phyloP scores from a whole-genome alignment of 169 alveolate species.

The Plasmodium cynomolgi region DNA sequence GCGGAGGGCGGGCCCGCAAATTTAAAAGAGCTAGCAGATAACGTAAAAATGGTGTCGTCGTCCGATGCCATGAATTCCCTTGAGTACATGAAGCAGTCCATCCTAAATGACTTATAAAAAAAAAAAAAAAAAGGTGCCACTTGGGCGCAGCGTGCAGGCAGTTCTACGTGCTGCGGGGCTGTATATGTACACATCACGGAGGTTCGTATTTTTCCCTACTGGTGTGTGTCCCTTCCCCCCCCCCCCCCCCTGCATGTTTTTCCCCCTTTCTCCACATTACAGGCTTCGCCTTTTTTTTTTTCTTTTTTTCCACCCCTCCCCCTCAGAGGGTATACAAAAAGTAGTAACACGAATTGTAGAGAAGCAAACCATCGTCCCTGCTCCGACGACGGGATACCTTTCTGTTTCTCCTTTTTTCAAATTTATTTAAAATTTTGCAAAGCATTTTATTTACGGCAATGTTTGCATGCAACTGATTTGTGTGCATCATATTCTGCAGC shows the following conservation, averaged over 20 bases:
- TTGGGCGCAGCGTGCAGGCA: not conserved
- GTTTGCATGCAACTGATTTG: constrained; percentile 34
- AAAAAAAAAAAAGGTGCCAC: constrained; percentile 4
- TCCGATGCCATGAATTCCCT: constrained; percentile 62
- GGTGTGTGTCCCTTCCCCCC: not conserved
- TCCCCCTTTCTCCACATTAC: not conserved
- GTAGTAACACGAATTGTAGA: constrained; percentile 54
- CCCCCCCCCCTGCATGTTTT: not conserved
- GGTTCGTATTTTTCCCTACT: not conserved
- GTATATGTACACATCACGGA: not conserved
- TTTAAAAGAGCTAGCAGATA: constrained; percentile 50
- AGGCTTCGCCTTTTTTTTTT: not conserved
- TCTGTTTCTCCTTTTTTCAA: not conserved
- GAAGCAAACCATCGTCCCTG: not conserved
- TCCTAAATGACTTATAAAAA: constrained; percentile 70
- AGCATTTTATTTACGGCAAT: constrained; percentile 50
- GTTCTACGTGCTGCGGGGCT: not conserved
- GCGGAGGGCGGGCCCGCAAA: constrained; percentile 12
- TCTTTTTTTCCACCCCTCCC: not conserved
- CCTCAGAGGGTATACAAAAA: constrained; percentile 4
- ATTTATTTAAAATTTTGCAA: constrained; percentile 35
- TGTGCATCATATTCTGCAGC: constrained; percentile 1
- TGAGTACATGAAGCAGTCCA: constrained; percentile 64
- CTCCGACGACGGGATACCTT: not conserved
- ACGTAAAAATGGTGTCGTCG: constrained; percentile 62